phyloP scores from a whole-genome alignment of 2,329 filamentous ascomycete species.

The Clarireedia homoeocarpa region DNA sequence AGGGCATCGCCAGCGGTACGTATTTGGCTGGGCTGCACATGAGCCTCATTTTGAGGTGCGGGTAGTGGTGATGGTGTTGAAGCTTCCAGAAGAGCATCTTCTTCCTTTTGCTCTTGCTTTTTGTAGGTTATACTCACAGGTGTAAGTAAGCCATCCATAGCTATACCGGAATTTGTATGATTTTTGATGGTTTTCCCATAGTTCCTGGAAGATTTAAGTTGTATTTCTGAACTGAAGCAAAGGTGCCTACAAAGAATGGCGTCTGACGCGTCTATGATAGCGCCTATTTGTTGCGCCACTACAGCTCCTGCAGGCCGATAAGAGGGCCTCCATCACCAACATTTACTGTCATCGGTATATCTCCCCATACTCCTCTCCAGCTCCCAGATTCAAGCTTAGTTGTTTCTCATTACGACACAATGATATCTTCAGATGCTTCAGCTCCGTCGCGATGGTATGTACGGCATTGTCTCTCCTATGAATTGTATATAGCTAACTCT shows the following conservation, averaged over 20 bases:
- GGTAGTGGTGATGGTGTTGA: slow-evolving; percentile 9
- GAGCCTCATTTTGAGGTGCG: slow-evolving; percentile 9
- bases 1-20: slow-evolving; percentile 41
- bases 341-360: not conserved
- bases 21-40: slow-evolving; percentile 7
- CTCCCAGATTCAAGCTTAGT: not conserved
- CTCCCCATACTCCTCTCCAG: too few species aligned
- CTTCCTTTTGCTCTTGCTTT: slow-evolving; percentile 8
- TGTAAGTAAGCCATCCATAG: slow-evolving; percentile 42
- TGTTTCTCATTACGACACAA: not conserved
- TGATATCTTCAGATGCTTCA: not conserved
- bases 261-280: slow-evolving; percentile 10
- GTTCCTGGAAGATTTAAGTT: not conserved
- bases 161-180: slow-evolving; percentile 16
- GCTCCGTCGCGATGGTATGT: slow-evolving; percentile 19
- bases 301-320: slow-evolving; percentile 15
- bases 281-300: not conserved
- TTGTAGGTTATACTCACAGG: slow-evolving; percentile 37
- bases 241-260: not conserved
- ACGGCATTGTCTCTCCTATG: not conserved
- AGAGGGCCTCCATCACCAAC: slow-evolving; percentile 1
- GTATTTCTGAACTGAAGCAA: not conserved
- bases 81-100: slow-evolving; percentile 21
- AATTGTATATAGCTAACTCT: not conserved
- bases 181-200: not conserved